Base-by-base conservation (phyloP, 306 rosid genomes). In the Medicago ruthenica region DNA sequence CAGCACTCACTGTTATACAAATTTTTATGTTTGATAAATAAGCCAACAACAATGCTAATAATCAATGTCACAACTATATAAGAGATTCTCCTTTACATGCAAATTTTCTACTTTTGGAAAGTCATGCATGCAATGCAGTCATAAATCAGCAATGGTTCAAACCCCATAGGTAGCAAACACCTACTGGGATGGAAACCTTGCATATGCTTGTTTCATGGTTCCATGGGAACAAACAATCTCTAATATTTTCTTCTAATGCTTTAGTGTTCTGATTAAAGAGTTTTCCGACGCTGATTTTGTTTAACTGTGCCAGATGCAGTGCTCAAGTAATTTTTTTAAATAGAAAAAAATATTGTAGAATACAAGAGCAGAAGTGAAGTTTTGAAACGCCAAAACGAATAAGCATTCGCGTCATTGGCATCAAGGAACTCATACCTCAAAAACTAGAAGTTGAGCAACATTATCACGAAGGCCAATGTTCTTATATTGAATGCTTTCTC, bases 381-480 rank as follows among this genome's bases (percentile, higher is more conserved):
- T 62, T 61, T 15, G 10, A 61, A 53, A 54, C n/a, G 54, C 39
- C 48, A 44, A 68, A 18, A 50, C 40, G 72, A 27, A n/a, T 54
- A 65, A 24, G 9, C 4, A 27, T 75, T 48, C 53, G 61, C 16
- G 67, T 22, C 59, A 8, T 68, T 54, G 69, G 75, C 80, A 31
- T 66, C 13, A 57, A 76, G 16, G 50, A 76, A 68, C 65, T 73
- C 27, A 36, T 86, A 93, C 98, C 98, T 91, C 91, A 80, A 93
- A 88, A 82, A 91, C 93, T 11, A 77, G 81, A 58, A 93, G 86
- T 64, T 91, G 97, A 75, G 98, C 98, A 83, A 89, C 98, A 84
- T 93, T 93, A 82, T 93, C 93, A 45, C 92, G 89, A 79, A 93
- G 96, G 75, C 95, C 91, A 53, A 84, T 76, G 67, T 77, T 76